Base-by-base conservation (phyloP, 225 moss, liverwort and hornwort genomes). In the Physcomitrellopsis africana region DNA sequence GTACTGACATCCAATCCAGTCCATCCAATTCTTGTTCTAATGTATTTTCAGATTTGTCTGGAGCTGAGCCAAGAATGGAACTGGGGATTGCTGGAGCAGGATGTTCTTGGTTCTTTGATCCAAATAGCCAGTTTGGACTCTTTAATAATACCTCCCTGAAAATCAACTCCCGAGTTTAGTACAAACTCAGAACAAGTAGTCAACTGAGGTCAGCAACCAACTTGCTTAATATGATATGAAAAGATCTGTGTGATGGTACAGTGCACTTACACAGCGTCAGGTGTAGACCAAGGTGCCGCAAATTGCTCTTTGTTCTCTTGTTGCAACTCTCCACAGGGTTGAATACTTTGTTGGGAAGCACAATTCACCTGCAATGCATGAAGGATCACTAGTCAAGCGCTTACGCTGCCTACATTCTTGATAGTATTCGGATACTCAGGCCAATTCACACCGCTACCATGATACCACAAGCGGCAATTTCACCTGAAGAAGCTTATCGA, bases 101-200 rank as follows among this genome's bases (percentile, higher is more conserved):
- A 14, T 79, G 83, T 51, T 86, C 92, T 77, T 63, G 80, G 67
- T 81, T 89, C 51, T 91, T 92, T 67, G 89, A 86, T 78, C 92
- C 92, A 85, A 82, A 92, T 19, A 96, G 77, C 96, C 96, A 96
- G 72, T 94, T 94, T 63, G 94, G 92, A 89, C 94, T 94, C 63
- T 85, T 92, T 58, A 94, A 81, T 60, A 91, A 80, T 5, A 94
- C 83, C 81, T 96, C 94, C 56, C 90, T 95, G 88, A 56, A 83
- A 60, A 75, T 1, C 41, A 52, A n/a, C 17, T 24, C 29, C 42
- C 16, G 37, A 55, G 18, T 59, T 82, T 58, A 82, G 59, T 32
- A 44, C 19, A 23, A 52, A 22, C 67, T 72, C 32, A 11, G 22
- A 60, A 66, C 26, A 16, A 65, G 49, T 51, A 1, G 17, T 56